These are phyloP conservation scores for Populus hybrid DNA, from an alignment of 441 rosid species.

Conservation along the genomic window DNA sequence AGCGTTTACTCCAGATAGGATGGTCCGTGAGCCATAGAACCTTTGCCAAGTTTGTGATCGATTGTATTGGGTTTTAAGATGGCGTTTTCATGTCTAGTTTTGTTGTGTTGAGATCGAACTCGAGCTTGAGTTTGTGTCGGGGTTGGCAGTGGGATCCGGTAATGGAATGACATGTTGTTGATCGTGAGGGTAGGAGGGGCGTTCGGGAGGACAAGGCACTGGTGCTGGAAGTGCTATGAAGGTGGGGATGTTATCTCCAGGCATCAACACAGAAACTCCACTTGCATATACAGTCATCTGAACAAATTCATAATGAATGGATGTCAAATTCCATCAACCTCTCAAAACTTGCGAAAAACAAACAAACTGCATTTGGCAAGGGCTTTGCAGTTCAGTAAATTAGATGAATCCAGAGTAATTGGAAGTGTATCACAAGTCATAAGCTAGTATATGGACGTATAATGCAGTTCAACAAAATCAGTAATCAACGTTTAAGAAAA, in stretches of 20 bases:
- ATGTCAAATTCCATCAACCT: neutral
- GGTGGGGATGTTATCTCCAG: slow-evolving; percentile 83
- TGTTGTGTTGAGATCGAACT: slow-evolving; percentile 35
- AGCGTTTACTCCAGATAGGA: slow-evolving; percentile 9
- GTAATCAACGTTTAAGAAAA: no score
- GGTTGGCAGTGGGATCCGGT: slow-evolving; percentile 8
- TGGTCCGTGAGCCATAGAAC: slow-evolving; percentile 4
- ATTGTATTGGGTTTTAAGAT: neutral
- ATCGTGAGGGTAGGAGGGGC: slow-evolving; percentile 25
- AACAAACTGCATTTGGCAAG: neutral
- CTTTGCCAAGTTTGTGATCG: neutral
- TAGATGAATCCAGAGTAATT: neutral
- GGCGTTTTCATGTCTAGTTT: slow-evolving; percentile 16
- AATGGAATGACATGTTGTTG: slow-evolving; percentile 33
- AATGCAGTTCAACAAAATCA: no score
- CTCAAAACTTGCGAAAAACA: neutral
- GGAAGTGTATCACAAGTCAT: neutral
- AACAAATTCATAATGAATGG: slow-evolving; percentile 8
- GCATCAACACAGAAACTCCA: slow-evolving; percentile 95
- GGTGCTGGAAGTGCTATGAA: slow-evolving; percentile 84
- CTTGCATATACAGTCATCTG: slow-evolving; percentile 76
- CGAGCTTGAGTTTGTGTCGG: slow-evolving; percentile 19
- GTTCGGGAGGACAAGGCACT: slow-evolving; percentile 40
- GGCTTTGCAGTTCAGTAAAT: neutral
- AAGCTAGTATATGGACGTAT: neutral